These are phyloP conservation scores for Lichtheimia ornata DNA, from an alignment of 371 early-diverging fungal genomes.

Conservation along the genomic window DNA sequence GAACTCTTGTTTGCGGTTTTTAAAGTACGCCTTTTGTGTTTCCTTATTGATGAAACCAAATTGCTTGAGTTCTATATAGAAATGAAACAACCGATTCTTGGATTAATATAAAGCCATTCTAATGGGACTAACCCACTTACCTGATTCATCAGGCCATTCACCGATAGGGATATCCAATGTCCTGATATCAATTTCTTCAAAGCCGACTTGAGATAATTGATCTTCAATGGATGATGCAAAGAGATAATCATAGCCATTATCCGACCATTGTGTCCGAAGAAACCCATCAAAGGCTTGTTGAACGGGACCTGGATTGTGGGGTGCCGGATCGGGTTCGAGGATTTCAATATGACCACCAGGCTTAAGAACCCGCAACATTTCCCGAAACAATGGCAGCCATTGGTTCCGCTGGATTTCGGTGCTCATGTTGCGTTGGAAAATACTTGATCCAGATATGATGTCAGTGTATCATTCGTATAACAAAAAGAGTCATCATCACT, in stretches of 20 bases:
- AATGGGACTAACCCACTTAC: slow-evolving; percentile 16
- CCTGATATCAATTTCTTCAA: slow-evolving; percentile 24
- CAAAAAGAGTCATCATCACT: slow-evolving; percentile 3
- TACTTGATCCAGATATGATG: slow-evolving; percentile 19
- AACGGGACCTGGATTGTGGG: slow-evolving; percentile 49
- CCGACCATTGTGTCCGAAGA: slow-evolving; percentile 31
- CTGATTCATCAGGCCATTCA: slow-evolving; percentile 50
- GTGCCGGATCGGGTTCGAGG: slow-evolving; percentile 36
- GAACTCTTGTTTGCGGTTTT: slow-evolving; percentile 33
- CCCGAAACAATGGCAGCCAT: slow-evolving; percentile 32
- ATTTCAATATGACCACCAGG: slow-evolving; percentile 46
- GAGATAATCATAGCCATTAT: slow-evolving; percentile 23
- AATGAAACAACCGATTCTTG: background rate
- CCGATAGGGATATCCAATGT: slow-evolving; percentile 47
- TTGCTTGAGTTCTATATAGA: slow-evolving; percentile 37
- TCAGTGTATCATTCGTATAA: background rate
- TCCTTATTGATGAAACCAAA: slow-evolving; percentile 56
- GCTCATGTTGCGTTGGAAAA: slow-evolving; percentile 46
- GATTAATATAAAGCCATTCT: background rate
- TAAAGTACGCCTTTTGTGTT: slow-evolving; percentile 37
- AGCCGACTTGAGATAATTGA: slow-evolving; percentile 25
- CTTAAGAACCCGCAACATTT: slow-evolving; percentile 47
- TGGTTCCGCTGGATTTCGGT: slow-evolving; percentile 28
- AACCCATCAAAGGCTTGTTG: slow-evolving; percentile 48
- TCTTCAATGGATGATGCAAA: slow-evolving; percentile 21